These are phyloP conservation scores for Ophiostoma piceae DNA, from an alignment of 2,329 filamentous ascomycete species.

Conservation along the genomic window DNA sequence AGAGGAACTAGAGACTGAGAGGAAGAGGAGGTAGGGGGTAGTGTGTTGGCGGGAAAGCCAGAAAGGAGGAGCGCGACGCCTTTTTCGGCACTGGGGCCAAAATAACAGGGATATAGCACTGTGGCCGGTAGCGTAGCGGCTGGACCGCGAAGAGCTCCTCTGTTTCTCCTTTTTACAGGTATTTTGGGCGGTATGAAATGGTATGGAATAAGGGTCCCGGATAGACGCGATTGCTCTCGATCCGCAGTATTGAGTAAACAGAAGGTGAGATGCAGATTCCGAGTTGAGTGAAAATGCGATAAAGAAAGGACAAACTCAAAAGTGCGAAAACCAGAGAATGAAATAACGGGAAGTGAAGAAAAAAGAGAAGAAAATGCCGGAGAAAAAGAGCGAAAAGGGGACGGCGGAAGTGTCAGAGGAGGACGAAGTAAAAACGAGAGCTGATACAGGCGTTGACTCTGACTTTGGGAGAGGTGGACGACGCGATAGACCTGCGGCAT, in stretches of 20 bases:
- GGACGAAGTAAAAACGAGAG: not conserved
- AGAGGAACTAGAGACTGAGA: not conserved
- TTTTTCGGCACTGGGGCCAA: constrained; percentile 14
- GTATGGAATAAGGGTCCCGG: not conserved
- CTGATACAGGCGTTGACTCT: not conserved
- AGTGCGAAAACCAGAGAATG: too few relatives aligned
- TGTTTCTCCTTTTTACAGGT: constrained; percentile 2
- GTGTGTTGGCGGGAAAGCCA: constrained; percentile 12
- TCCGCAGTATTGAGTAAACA: not conserved
- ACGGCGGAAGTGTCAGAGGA: not conserved
- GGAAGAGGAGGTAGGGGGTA: constrained; percentile 13
- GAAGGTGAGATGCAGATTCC: not conserved
- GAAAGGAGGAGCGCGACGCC: constrained; percentile 20
- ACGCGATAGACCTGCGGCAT: not conserved
- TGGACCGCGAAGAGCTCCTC: constrained; percentile 7
- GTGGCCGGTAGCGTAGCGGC: not conserved
- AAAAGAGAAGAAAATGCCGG: not conserved
- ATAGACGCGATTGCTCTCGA: not conserved
- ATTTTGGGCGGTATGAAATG: not conserved
- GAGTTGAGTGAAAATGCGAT: not conserved
- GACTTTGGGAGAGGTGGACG: not conserved
- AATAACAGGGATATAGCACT: constrained; percentile 15
- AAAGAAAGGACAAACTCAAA: not conserved
- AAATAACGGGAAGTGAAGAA: too few relatives aligned
- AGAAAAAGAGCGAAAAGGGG: not conserved